Evolutionary conservation across 768 basidiomycete species (phyloP).

Genomic region (Mrakia gelida): DNA sequence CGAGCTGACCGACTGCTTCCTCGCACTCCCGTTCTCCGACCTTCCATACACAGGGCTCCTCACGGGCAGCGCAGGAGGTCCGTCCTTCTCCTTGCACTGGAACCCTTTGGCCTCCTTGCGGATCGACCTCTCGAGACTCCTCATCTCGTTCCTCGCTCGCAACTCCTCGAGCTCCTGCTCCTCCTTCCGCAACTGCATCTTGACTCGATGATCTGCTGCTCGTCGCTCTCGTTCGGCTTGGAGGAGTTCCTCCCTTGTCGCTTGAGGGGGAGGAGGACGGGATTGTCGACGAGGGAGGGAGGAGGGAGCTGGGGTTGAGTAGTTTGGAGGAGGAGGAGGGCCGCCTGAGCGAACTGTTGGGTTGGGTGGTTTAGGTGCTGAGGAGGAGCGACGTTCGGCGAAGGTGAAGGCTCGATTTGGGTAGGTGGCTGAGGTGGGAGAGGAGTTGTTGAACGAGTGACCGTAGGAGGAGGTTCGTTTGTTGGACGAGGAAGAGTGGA

Average conservation of each 20-base stretch:
- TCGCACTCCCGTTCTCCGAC: background rate
- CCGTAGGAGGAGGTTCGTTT: background rate
- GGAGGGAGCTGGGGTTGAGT: background rate
- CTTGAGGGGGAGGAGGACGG: background rate
- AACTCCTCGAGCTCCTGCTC: slow-evolving; percentile 12
- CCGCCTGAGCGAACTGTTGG: too few species aligned
- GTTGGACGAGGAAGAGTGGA: background rate
- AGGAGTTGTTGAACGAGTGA: too few species aligned
- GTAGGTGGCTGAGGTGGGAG: background rate
- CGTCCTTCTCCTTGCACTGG: background rate
- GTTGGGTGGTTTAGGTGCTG: background rate
- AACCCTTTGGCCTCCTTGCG: background rate
- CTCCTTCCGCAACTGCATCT: slow-evolving; percentile 24
- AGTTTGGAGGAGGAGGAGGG: background rate
- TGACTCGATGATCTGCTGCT: slow-evolving; percentile 15
- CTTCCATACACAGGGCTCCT: background rate
- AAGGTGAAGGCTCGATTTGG: background rate
- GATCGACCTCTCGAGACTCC: background rate
- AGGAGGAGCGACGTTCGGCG: background rate
- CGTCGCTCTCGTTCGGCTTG: slow-evolving; percentile 19
- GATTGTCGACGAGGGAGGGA: background rate
- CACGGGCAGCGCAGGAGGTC: background rate
- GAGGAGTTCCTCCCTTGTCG: background rate
- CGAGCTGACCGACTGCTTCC: too few species aligned
- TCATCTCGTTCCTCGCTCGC: background rate